Base-by-base conservation (phyloP, 1,139 yeast genomes). In the Geotrichum reessii region DNA sequence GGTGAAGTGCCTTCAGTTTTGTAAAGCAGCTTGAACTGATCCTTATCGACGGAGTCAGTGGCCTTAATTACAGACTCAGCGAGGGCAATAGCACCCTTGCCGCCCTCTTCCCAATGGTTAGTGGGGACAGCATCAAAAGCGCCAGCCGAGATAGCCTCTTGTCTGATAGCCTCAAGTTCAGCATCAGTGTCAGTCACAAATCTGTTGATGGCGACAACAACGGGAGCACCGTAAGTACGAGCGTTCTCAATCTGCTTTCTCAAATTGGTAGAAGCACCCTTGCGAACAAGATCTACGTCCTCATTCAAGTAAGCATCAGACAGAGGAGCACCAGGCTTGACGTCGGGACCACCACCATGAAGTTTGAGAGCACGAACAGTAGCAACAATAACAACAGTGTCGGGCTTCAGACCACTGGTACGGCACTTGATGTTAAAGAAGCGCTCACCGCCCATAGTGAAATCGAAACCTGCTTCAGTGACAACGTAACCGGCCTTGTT, bases 401-500 rank as follows among this genome's bases (percentile, higher is more conserved):
- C 97, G 27, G 99, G 99, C 44, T 80, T 78, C 62, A 92, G 81
- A 3, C 97, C 98, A 24, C 95, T 85, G 42, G 95, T 82, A 72
- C 99, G 85, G 76, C 97, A 91, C 78, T 93, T 93, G 77, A 93
- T 93, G 79, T 93, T 92, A 75, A 92, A 82, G 77, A 93, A 93
- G 73, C 98, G 83, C 77, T 93, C 99, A 72, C 98, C 98, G 71
- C 99, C 99, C 97, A 93, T 93, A 60, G 98, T 93, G 80, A 93
- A 92, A 74, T 93, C 99, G 78, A 93, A 93, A 62, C 98, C 99
- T 44, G 98, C 99, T 75, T 93, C 98, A 56, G 98, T 92, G 60
- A 92, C 91, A 60, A 91, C 97, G 71, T 86, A 92, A 64, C 98
- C 98, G 68, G 86, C 84, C 70, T 84, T 83, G 69, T 82, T 82